Conservation (phyloP, 176 grass and related monocot species). For the Phoenix roebelenii region DNA sequence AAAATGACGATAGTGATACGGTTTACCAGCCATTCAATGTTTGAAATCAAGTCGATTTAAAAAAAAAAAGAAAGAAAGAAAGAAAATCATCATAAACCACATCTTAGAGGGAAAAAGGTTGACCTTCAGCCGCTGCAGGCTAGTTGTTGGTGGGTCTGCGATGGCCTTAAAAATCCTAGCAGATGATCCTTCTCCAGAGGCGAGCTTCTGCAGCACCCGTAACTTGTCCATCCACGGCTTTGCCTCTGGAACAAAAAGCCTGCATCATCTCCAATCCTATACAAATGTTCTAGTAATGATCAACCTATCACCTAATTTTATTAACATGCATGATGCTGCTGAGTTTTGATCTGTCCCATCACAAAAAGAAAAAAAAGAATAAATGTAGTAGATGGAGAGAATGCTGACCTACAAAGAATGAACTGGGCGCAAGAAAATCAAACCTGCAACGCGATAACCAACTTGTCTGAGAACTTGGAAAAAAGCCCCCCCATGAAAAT, state of each 20-base stretch:
- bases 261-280: too few species aligned
- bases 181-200: slow-evolving; percentile 47
- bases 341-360: too few species aligned
- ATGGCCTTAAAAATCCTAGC: slow-evolving; percentile 92
- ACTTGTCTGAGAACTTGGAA: slow-evolving; percentile 4
- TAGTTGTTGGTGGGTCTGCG: slow-evolving; percentile 93
- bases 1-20: too few species aligned
- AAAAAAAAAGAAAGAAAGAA: too few species aligned
- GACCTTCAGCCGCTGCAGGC: slow-evolving; percentile 89
- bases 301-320: too few species aligned
- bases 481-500: not conserved
- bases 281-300: too few species aligned
- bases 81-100: too few species aligned
- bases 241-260: slow-evolving; percentile 34
- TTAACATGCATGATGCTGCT: too few species aligned
- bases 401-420: slow-evolving; percentile 58
- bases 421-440: slow-evolving; percentile 88
- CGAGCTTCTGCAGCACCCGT: slow-evolving; percentile 58
- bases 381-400: not conserved
- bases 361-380: not conserved
- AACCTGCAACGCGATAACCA: slow-evolving; percentile 36
- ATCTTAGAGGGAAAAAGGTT: not conserved
- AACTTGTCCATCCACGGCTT: slow-evolving; percentile 94
- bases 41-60: too few species aligned
- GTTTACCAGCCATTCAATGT: too few species aligned